phyloP scores from a whole-genome alignment of 257 asterid species.

The Voacanga thouarsii region DNA sequence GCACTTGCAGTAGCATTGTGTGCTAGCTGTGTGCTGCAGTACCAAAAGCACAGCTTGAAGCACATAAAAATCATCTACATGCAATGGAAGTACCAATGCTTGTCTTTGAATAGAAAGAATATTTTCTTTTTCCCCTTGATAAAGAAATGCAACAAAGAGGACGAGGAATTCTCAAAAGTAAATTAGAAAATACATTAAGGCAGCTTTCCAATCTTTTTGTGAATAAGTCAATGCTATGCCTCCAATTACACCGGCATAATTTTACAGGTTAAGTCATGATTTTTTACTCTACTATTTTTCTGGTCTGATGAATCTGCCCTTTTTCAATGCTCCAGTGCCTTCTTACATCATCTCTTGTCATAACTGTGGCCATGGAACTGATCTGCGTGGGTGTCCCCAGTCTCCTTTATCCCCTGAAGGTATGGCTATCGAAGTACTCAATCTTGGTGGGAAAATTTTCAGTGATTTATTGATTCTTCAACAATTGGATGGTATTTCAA shows the following conservation, averaged over 20 bases:
- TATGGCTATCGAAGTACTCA: constrained; percentile 18
- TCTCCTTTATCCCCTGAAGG: constrained; percentile 81
- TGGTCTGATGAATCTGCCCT: constrained; percentile 17
- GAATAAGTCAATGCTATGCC: background rate
- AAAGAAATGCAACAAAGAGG: background rate
- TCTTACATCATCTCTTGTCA: constrained; percentile 72
- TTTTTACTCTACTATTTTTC: background rate
- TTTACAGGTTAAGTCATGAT: background rate
- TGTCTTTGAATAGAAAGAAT: background rate
- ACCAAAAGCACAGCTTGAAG: background rate
- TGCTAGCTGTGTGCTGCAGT: background rate
- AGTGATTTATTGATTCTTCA: background rate
- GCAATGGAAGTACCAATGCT: background rate
- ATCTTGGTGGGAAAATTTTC: background rate
- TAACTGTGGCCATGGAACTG: constrained; percentile 97
- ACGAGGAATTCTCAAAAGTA: background rate
- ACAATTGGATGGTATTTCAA: background rate
- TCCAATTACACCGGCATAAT: background rate
- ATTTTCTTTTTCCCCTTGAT: background rate
- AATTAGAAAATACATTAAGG: background rate
- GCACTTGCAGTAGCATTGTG: background rate
- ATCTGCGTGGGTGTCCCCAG: constrained; percentile 96
- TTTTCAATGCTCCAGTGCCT: constrained; percentile 64
- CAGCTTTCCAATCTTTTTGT: background rate
- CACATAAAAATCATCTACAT: background rate